Evolutionary conservation across 148 eudicot species (phyloP), one percentile per base, ranked within the genome.

Genomic region (Vaccinium macrocarpon): DNA sequence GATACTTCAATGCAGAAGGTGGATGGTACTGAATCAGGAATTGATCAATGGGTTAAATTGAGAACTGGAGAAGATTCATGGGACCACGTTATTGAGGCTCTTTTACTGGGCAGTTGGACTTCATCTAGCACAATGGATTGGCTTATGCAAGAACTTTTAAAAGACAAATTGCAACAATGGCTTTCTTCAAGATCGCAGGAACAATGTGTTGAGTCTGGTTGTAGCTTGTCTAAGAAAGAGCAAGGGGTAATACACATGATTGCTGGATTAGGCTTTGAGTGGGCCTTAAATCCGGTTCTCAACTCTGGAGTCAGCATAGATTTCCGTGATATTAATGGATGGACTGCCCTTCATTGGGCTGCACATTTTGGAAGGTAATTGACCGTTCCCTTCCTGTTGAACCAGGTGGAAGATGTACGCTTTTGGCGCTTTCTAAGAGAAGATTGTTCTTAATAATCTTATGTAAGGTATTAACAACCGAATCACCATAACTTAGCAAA

Each of bases 271-370:
- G 98, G 98, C 50, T 95, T 91, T 87, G 93, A 89, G 85, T 97
- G 99, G 98, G 99, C 99, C 81, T 90, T 97, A 82, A 90, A 88
- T 75, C 90, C 94, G 55, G 87, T 93, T 88, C 91, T 97, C 74
- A 87, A 86, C 74, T 86, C 90, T 84, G 99, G 99, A 84, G 93
- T 97, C 66, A 91, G 93, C 61, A 83, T 93, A 76, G 93, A 97
- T 81, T 97, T 95, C 85, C 98, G 99, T 23, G 99, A 97, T 84
- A 91, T 90, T 10, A 92, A 93, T 87, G 99, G 99, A 27, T 97
- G 98, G 96, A 97, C 98, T 81, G 99, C 97, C 80, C 96, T 97
- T 81, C 99, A 97, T 82, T 97, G 99, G 99, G 99, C 99, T 84
- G 98, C 98, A 74, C 92, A 85, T 77, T 97, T 91, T 84, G 99